Conservation (phyloP, 306 rosid species). For the Rosa lucieae region DNA sequence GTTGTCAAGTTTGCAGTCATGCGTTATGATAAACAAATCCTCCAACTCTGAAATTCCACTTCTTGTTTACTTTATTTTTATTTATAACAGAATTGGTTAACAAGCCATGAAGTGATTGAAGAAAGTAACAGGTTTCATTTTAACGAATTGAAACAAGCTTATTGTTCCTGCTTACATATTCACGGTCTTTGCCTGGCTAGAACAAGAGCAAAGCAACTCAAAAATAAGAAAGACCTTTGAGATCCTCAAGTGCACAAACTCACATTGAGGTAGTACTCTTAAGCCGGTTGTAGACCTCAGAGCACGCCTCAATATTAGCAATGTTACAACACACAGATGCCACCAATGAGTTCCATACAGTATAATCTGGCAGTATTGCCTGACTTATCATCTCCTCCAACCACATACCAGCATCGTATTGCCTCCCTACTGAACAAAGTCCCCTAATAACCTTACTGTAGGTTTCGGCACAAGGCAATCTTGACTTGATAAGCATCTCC, state of each 20-base stretch:
- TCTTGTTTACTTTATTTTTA: not conserved
- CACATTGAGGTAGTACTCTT: not conserved
- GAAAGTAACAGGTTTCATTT: not conserved
- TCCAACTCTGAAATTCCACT: not conserved
- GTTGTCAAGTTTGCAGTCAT: not conserved
- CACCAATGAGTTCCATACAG: constrained; percentile 42
- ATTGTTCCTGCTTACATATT: not conserved
- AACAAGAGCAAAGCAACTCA: not conserved
- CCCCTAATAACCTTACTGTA: constrained; percentile 31
- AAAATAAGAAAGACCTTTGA: not conserved
- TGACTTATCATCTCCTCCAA: constrained; percentile 42
- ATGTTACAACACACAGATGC: constrained; percentile 29
- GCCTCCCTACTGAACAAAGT: constrained; percentile 37
- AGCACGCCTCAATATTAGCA: constrained; percentile 7
- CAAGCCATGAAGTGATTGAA: not conserved
- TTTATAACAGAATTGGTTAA: not conserved
- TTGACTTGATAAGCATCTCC: constrained; percentile 37
- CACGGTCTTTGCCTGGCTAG: not conserved
- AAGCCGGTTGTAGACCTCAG: constrained; percentile 1
- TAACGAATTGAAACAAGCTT: not conserved
- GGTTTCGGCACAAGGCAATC: constrained; percentile 29
- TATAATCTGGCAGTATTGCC: constrained; percentile 28
- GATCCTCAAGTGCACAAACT: not conserved
- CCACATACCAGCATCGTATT: constrained; percentile 41
- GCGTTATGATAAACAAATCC: not conserved